Conservation (phyloP, 176 grass and related monocot genomes). For the Luzula sylvatica region DNA sequence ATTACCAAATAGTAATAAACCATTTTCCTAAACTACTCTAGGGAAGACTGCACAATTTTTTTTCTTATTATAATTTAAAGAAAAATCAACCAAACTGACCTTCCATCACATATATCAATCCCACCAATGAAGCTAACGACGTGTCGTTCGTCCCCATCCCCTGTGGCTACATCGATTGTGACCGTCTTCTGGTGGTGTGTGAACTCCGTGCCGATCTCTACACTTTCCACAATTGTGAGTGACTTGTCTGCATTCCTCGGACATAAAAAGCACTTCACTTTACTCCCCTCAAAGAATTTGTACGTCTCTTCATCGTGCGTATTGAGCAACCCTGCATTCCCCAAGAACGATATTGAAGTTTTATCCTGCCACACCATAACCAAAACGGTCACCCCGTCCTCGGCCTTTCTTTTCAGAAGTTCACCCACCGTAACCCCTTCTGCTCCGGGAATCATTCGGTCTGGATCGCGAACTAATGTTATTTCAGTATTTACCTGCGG, state of each 20-base stretch:
- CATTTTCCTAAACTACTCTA: too few species aligned
- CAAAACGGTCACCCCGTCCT: constrained; percentile 67
- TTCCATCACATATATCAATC: constrained; percentile 36
- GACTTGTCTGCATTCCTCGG: constrained; percentile 42
- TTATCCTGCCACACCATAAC: constrained; percentile 92
- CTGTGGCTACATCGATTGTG: constrained; percentile 38
- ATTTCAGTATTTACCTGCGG: constrained; percentile 22
- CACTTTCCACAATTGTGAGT: constrained; percentile 51
- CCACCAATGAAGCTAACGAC: constrained; percentile 56
- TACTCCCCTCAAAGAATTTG: constrained; percentile 51
- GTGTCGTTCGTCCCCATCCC: constrained; percentile 13
- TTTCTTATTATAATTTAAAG: too few species aligned
- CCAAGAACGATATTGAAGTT: constrained; percentile 61
- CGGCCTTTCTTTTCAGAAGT: constrained; percentile 62
- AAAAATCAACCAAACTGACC: constrained; percentile 2
- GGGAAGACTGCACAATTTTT: too few species aligned
- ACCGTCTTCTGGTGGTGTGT: constrained; percentile 93
- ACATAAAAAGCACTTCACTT: constrained; percentile 78
- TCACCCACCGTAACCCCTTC: constrained; percentile 58
- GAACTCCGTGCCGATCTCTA: constrained; percentile 47
- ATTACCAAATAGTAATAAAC: too few species aligned
- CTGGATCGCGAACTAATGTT: constrained; percentile 57
- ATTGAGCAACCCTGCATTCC: constrained; percentile 58
- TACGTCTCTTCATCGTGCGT: constrained; percentile 77
- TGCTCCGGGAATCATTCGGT: constrained; percentile 40